Conservation (phyloP, 176 grass and related monocot species). For the Phyllostachys edulis region DNA sequence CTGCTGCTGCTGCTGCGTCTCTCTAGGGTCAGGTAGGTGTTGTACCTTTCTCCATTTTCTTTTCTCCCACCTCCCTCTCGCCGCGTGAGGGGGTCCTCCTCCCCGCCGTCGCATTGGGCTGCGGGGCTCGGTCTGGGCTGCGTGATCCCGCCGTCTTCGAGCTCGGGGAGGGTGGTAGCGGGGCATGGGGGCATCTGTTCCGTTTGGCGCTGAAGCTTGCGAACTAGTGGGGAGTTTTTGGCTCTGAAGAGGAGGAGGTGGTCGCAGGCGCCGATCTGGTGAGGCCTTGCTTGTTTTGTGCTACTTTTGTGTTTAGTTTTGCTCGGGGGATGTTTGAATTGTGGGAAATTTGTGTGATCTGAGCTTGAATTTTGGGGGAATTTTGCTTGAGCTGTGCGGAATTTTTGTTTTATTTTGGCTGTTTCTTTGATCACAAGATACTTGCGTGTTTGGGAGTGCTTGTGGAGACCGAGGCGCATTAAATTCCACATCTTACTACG, state of each 20-base stretch:
- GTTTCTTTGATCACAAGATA: constrained; percentile 38
- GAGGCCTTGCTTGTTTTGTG: constrained; percentile 20
- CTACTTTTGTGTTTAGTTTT: background rate
- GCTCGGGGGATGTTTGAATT: constrained; percentile 18
- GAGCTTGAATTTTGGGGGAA: constrained; percentile 23
- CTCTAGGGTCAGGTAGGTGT: constrained; percentile 49
- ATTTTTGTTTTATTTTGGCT: background rate
- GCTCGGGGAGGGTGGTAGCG: background rate
- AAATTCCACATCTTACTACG: constrained; percentile 28
- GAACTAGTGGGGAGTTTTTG: background rate
- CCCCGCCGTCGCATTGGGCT: constrained; percentile 39
- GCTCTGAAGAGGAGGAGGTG: constrained; percentile 29
- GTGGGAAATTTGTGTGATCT: constrained; percentile 20
- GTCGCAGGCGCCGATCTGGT: constrained; percentile 45
- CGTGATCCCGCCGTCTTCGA: constrained; percentile 35
- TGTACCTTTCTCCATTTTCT: constrained; percentile 24
- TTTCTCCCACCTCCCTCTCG: background rate
- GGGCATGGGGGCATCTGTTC: constrained; percentile 32
- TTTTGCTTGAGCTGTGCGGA: background rate
- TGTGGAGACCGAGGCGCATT: constrained; percentile 37
- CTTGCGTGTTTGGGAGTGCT: constrained; percentile 35
- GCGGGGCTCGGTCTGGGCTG: background rate
- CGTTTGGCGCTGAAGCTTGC: background rate
- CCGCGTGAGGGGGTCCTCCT: background rate
- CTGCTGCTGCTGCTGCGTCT: constrained; percentile 22